Evolutionary conservation across 2,329 filamentous ascomycete species (phyloP).

Genomic region (Emmonsiellopsis sp.): DNA sequence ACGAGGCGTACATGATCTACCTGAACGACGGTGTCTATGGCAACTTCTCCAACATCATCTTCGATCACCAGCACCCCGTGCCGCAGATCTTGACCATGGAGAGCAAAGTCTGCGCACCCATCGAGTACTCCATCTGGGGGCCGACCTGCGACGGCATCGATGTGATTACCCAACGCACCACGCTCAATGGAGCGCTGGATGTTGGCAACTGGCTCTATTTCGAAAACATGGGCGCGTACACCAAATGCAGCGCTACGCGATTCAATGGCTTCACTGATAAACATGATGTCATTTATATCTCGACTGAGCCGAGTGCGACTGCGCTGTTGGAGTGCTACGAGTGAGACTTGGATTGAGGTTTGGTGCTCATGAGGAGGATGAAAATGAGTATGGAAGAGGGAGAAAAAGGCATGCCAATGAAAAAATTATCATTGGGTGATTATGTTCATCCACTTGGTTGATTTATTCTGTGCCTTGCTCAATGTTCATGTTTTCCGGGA

Average conservation of each 20-base stretch:
- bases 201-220: slow-evolving; percentile 99
- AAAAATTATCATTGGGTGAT: too few relatives aligned
- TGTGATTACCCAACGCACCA: slow-evolving; percentile 75
- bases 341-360: not conserved
- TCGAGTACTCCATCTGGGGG: slow-evolving; percentile 95
- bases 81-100: slow-evolving; percentile 68
- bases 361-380: too few relatives aligned
- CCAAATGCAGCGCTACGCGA: slow-evolving; percentile 91
- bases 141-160: slow-evolving; percentile 98
- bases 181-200: slow-evolving; percentile 67
- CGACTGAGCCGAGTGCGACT: slow-evolving; percentile 78
- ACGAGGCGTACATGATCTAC: slow-evolving; percentile 83
- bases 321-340: slow-evolving; percentile 53
- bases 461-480: too few relatives aligned
- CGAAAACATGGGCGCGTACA: slow-evolving; percentile 97
- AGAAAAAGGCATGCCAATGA: too few relatives aligned
- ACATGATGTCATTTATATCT: slow-evolving; percentile 90
- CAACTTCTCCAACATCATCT: slow-evolving; percentile 99
- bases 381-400: too few relatives aligned
- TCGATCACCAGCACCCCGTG: slow-evolving; percentile 88
- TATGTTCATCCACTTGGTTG: too few relatives aligned
- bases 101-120: slow-evolving; percentile 50
- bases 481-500: not conserved
- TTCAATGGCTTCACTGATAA: slow-evolving; percentile 96
- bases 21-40: slow-evolving; percentile 96